Evolutionary conservation across 1,139 yeast species (phyloP).

Genomic region (Blastobotrys elegans): DNA sequence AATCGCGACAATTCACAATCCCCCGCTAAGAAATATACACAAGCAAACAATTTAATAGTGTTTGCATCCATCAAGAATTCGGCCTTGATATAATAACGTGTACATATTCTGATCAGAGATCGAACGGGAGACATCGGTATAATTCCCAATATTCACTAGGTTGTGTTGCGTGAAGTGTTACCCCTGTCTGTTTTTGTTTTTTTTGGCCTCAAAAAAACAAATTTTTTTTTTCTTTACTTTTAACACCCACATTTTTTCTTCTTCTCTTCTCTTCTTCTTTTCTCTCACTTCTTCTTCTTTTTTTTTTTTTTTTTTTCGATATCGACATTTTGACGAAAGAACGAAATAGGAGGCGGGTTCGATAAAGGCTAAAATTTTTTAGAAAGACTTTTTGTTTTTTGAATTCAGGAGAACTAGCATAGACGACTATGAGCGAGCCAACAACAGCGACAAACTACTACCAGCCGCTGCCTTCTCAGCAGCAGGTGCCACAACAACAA

Average conservation of each 20-base stretch:
- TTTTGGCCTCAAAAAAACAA: slow-evolving; percentile 1
- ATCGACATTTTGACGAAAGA: neutral
- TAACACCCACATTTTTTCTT: neutral
- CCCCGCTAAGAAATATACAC: no score
- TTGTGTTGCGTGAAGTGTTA: no score
- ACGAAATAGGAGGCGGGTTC: neutral
- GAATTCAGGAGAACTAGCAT: neutral
- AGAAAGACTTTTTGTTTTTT: neutral
- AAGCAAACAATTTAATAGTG: no score
- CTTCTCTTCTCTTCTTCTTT: slow-evolving; percentile 3
- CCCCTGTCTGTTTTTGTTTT: slow-evolving; percentile 1
- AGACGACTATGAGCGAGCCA: neutral
- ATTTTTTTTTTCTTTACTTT: neutral
- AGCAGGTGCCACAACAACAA: neutral
- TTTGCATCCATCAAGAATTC: no score
- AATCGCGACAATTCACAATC: no score
- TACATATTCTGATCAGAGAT: neutral
- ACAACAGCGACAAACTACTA: neutral
- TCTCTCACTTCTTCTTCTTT: neutral
- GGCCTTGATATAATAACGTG: no score
- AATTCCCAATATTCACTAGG: neutral
- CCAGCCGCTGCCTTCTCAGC: neutral
- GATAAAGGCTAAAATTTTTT: neutral
- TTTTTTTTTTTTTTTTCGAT: neutral
- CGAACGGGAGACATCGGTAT: neutral